phyloP scores from a whole-genome alignment of 495 filamentous ascomycete genomes.

The Tuber aestivum region DNA sequence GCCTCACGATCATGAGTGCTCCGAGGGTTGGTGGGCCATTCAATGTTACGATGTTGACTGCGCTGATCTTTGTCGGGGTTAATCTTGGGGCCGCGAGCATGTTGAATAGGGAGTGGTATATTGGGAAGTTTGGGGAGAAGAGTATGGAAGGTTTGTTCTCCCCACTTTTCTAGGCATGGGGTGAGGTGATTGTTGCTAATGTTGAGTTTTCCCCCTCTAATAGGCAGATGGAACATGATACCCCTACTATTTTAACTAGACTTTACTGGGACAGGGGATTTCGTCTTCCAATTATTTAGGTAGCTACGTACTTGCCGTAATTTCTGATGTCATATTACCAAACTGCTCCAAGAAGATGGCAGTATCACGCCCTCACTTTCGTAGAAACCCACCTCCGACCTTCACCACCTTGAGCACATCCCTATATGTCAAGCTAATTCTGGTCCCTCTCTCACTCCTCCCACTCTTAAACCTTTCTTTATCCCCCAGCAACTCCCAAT shows the following conservation, averaged over 20 bases:
- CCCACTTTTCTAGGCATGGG: constrained; percentile 54
- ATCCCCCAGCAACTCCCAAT: constrained; percentile 73
- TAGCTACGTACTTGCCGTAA: not conserved
- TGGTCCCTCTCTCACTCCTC: constrained; percentile 56
- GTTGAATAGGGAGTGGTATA: constrained; percentile 75
- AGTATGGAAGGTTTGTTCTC: constrained; percentile 62
- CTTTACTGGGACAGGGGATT: not conserved
- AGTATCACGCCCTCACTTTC: constrained; percentile 14
- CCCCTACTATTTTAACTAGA: constrained; percentile 61
- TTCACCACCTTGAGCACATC: constrained; percentile 85
- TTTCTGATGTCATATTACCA: not conserved
- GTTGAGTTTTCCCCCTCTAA: constrained; percentile 13
- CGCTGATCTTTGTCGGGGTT: constrained; percentile 62
- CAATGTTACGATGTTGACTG: constrained; percentile 69
- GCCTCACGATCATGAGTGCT: constrained; percentile 67
- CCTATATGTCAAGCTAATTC: constrained; percentile 85
- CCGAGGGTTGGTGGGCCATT: constrained; percentile 53
- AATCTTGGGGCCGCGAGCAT: constrained; percentile 81
- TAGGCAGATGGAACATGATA: constrained; percentile 72
- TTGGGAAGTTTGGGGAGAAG: constrained; percentile 65
- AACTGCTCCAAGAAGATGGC: not conserved
- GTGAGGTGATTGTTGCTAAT: constrained; percentile 3
- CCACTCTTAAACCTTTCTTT: constrained; percentile 54
- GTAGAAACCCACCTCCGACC: constrained; percentile 51
- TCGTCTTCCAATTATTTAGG: not conserved